phyloP scores from a whole-genome alignment of 805 yeast genomes.

The Osmozyma mogii region DNA sequence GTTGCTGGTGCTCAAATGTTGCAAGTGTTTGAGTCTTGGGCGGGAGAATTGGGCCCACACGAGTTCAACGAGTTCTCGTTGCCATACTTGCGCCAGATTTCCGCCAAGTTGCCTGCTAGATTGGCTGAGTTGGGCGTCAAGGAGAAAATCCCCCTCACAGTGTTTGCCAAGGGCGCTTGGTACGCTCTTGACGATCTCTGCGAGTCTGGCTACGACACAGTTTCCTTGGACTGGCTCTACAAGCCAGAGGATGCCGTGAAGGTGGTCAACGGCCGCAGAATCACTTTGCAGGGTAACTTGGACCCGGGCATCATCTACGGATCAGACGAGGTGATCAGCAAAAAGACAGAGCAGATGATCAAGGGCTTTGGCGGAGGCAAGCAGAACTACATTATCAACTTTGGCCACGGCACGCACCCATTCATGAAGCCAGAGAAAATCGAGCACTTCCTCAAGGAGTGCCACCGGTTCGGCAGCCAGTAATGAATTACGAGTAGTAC shows the following conservation, averaged over 20 bases:
- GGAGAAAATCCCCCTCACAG: conserved; percentile 76
- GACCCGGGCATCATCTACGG: conserved; percentile 97
- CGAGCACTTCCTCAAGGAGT: conserved; percentile 76
- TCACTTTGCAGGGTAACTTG: conserved; percentile 85
- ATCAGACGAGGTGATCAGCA: conserved; percentile 66
- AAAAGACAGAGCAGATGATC: conserved; percentile 83
- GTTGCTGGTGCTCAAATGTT: conserved; percentile 97
- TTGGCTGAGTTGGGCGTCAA: conserved; percentile 61
- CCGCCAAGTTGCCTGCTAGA: conserved; percentile 57
- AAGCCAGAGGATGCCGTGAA: conserved; percentile 79
- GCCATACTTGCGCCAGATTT: conserved; percentile 78
- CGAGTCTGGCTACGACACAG: conserved; percentile 71
- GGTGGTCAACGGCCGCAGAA: conserved; percentile 61
- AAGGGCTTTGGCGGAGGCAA: conserved; percentile 91
- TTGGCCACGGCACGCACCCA: conserved; percentile 98
- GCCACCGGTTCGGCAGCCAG: conserved; percentile 67
- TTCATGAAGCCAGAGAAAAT: conserved; percentile 92
- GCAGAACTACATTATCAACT: conserved; percentile 82
- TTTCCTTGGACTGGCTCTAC: conserved; percentile 91
- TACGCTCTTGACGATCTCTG: conserved; percentile 85
- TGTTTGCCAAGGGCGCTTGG: conserved; percentile 97
- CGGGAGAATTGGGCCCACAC: conserved; percentile 87
- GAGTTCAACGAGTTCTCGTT: conserved; percentile 85
- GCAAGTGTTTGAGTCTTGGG: conserved; percentile 97
- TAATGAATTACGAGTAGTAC: conserved; percentile 6